phyloP scores from a whole-genome alignment of 768 basidiomycete species.

The Phlebiopsis flavidoalba region DNA sequence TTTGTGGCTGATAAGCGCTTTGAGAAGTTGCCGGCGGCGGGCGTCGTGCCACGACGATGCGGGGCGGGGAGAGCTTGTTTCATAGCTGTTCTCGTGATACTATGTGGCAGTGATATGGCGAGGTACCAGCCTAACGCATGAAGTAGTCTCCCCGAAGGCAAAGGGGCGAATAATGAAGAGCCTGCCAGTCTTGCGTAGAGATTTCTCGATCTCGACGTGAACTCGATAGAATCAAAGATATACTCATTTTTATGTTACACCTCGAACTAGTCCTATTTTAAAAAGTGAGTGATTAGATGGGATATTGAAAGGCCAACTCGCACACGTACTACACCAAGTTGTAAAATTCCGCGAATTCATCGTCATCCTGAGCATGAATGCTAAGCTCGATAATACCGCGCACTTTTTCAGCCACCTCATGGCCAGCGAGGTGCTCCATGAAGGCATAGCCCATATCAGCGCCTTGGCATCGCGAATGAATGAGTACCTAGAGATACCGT shows the following conservation, averaged over 20 bases:
- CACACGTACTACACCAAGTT: slow-evolving; percentile 9
- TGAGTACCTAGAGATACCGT: neutral
- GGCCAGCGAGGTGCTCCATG: slow-evolving; percentile 26
- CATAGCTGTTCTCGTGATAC: neutral
- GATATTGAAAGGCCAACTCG: neutral
- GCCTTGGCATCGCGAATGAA: slow-evolving; percentile 15
- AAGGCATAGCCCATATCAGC: slow-evolving; percentile 29
- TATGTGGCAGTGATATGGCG: neutral
- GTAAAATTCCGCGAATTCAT: slow-evolving; percentile 21
- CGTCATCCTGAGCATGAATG: slow-evolving; percentile 15
- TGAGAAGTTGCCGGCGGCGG: neutral
- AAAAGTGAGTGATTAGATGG: too few relatives aligned
- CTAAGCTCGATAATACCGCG: slow-evolving; percentile 16
- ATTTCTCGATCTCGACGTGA: too few relatives aligned
- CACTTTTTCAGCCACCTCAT: slow-evolving; percentile 7
- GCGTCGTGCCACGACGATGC: too few relatives aligned
- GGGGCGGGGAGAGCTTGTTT: too few relatives aligned
- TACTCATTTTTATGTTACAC: too few relatives aligned
- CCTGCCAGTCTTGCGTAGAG: too few relatives aligned
- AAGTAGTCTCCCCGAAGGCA: too few relatives aligned
- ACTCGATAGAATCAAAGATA: too few relatives aligned
- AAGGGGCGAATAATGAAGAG: too few relatives aligned
- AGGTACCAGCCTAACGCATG: too few relatives aligned
- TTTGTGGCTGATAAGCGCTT: neutral
- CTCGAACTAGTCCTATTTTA: too few relatives aligned